Conservation (phyloP, 179 eudicot species). For the Carnegiea gigantea region DNA sequence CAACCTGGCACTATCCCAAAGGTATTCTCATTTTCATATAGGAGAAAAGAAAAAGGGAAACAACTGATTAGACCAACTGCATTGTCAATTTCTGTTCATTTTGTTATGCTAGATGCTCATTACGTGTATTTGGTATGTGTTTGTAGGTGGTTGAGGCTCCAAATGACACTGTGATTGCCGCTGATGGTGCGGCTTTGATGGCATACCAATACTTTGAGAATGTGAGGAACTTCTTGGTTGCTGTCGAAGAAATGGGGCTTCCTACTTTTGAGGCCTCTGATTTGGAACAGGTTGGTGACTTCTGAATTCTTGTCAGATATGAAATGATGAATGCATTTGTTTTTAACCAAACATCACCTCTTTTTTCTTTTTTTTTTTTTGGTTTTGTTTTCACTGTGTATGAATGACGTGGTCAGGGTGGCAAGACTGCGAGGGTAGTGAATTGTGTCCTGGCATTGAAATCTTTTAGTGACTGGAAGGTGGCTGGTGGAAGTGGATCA, state of each 20-base stretch:
- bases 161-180: conserved; percentile 62
- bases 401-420: conserved; percentile 57
- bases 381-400: not conserved
- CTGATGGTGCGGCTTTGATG: conserved; percentile 90
- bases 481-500: conserved; percentile 68
- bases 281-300: conserved; percentile 69
- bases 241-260: conserved; percentile 78
- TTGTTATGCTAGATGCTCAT: not conserved
- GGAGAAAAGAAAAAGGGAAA: not conserved
- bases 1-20: conserved; percentile 86
- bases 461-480: conserved; percentile 80
- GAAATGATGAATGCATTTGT: not conserved
- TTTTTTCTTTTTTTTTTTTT: not conserved
- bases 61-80: not conserved
- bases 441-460: conserved; percentile 80
- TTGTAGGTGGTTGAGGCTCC: conserved; percentile 82
- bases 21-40: conserved; percentile 34
- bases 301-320: not conserved
- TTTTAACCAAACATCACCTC: not conserved
- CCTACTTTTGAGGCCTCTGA: conserved; percentile 96
- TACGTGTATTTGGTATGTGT: conserved; percentile 18
- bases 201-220: conserved; percentile 94
- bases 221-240: conserved; percentile 78
- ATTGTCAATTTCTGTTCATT: conserved; percentile 3
- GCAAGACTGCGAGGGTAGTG: conserved; percentile 85